These are phyloP conservation scores for Fomitopsis serialis DNA, from an alignment of 768 basidiomycete species.

Conservation along the genomic window DNA sequence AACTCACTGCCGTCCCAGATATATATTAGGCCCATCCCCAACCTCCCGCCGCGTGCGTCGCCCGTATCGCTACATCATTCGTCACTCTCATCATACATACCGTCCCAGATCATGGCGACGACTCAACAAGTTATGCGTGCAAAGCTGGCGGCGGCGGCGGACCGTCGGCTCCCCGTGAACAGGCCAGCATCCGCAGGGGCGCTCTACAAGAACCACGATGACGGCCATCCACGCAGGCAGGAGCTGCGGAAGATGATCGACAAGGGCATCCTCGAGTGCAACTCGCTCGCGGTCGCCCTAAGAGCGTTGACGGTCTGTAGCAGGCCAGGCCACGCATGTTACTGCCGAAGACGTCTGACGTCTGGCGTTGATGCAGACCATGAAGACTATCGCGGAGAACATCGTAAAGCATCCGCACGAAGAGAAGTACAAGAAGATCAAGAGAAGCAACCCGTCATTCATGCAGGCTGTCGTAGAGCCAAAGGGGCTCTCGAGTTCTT, in stretches of 20 bases:
- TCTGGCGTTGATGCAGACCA: conserved; percentile 39
- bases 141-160: background rate
- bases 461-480: conserved; percentile 58
- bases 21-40: too few species aligned
- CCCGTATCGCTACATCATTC: too few species aligned
- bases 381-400: conserved; percentile 68
- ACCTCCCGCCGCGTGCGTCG: too few species aligned
- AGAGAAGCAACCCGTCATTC: conserved; percentile 20
- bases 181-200: conserved; percentile 6
- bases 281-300: conserved; percentile 53
- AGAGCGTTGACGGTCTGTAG: conserved; percentile 56
- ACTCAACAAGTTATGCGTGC: too few species aligned
- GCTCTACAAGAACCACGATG: conserved; percentile 20
- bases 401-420: conserved; percentile 36
- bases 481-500: conserved; percentile 70
- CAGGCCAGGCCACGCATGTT: background rate
- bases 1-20: too few species aligned
- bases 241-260: conserved; percentile 72
- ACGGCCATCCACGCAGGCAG: conserved; percentile 64
- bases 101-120: too few species aligned
- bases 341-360: background rate
- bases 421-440: too few species aligned
- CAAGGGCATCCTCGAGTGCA: conserved; percentile 70
- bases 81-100: too few species aligned
- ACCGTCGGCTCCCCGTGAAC: conserved; percentile 18